Conservation (phyloP, 2,329 filamentous ascomycete species). For the Colletotrichum phormii region DNA sequence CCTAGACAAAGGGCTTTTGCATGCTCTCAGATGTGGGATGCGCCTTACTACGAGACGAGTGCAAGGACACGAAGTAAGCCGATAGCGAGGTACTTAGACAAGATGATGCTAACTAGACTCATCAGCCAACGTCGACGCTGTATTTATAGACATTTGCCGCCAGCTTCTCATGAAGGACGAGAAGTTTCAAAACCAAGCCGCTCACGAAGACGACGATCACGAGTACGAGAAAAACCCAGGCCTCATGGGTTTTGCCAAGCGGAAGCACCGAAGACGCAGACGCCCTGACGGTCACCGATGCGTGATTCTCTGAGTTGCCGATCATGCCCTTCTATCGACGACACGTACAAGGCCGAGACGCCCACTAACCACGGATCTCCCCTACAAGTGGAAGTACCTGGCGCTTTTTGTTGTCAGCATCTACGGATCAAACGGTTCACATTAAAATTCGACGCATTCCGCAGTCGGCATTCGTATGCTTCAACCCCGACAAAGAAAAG, state of each 20-base stretch:
- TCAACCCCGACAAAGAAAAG: neutral
- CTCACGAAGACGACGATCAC: constrained; percentile 51
- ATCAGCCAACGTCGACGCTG: constrained; percentile 87
- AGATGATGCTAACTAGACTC: constrained; percentile 40
- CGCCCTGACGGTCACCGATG: constrained; percentile 42
- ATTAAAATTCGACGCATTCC: neutral
- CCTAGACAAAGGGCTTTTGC: constrained; percentile 83
- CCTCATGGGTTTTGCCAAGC: constrained; percentile 46
- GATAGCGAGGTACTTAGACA: neutral
- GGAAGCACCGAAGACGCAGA: constrained; percentile 44
- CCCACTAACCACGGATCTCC: neutral
- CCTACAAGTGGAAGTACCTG: neutral
- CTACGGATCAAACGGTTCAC: neutral
- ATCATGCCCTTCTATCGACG: neutral
- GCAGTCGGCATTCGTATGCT: neutral
- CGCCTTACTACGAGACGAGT: constrained; percentile 91
- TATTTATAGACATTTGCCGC: constrained; percentile 85
- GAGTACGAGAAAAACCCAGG: constrained; percentile 57
- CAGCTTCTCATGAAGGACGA: constrained; percentile 85
- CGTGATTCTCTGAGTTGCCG: constrained; percentile 37
- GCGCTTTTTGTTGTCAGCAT: neutral
- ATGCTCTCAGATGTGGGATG: constrained; percentile 88
- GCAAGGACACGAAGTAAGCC: constrained; percentile 77
- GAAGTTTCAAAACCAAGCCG: constrained; percentile 53
- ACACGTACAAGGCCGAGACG: neutral